Base-by-base conservation (phyloP, 176 grass and related monocot genomes). In the Poa pratensis region DNA sequence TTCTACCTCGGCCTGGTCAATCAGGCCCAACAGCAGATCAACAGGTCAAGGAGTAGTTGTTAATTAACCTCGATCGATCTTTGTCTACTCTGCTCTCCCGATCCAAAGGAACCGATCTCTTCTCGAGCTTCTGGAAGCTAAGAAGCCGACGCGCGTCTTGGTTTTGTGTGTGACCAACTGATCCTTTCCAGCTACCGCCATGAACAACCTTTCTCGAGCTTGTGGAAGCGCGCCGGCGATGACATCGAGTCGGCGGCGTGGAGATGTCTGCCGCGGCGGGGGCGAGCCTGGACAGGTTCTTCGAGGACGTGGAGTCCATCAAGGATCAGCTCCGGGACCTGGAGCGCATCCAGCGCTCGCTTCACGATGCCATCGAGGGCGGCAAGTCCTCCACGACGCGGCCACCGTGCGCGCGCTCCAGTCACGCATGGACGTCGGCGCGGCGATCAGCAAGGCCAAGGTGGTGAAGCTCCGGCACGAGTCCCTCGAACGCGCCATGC, bases 301-400 rank as follows among this genome's bases (percentile, higher is more conserved):
- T 98, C 73, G 91, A 95, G 61, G 93, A 98, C 78, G 93, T 98
- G 66, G 96, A 98, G 87, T 92, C 90, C 0, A 84, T 95, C 78
- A 98, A 98, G 93, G 96, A 98, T 73, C 91, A 98, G 77, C 93
- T 98, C 2, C 90, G 90, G 2, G 91, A 94, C 55, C 80, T 98
- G 63, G 96, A 98, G 71, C 86, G 83, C 9, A 79, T 98, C 89
- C 96, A 98, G 71, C 73, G 68, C 13, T 74, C 82, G 3, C 89
- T 95, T 78, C 91, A 92, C 89, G 96, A 98, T 34, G 79, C 19
- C 35, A 98, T 94, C 84, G 96, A 95, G 89, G 27, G 49, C 5
- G 53, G 86, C 65, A 98, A 95, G 78, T 92, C 96, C 83, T 98
- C 7, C 96, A 98, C 89, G 94, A 95, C 73, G 93, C 96, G 9